Conservation (phyloP, 306 rosid species). For the Nissolia schottii region DNA sequence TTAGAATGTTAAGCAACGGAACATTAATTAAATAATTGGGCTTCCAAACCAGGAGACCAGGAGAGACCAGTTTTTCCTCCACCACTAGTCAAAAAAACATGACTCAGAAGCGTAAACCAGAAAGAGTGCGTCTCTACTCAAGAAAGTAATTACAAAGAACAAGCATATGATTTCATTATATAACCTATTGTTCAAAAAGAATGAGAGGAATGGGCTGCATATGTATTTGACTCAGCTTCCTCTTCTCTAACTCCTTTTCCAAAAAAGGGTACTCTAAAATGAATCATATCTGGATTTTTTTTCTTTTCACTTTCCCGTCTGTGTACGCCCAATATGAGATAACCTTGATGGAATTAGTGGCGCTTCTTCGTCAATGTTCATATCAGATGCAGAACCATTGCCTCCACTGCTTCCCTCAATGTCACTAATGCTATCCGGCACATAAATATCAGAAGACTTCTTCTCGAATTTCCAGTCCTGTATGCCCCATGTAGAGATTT, state of each 20-base stretch:
- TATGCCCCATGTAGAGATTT: conserved; percentile 6
- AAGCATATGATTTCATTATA: conserved; percentile 15
- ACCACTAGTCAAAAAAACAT: not conserved
- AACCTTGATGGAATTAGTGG: conserved; percentile 69
- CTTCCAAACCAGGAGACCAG: conserved; percentile 23
- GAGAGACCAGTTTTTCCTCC: conserved; percentile 2
- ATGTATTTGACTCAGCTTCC: conserved; percentile 19
- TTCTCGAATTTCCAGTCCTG: conserved; percentile 91
- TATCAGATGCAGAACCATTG: conserved; percentile 33
- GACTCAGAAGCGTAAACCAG: conserved; percentile 15
- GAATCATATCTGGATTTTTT: not conserved
- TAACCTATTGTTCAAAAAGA: conserved; percentile 32
- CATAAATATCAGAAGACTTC: conserved; percentile 61
- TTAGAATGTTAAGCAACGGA: not conserved
- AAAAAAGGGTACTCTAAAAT: not conserved
- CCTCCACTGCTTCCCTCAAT: conserved; percentile 40
- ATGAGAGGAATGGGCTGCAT: conserved; percentile 30
- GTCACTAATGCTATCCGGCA: conserved; percentile 37
- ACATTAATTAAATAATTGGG: not conserved
- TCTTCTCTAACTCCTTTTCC: conserved; percentile 21
- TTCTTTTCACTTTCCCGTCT: conserved; percentile 30
- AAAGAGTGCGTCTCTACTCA: conserved; percentile 21
- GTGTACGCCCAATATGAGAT: conserved; percentile 31
- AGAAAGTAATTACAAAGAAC: conserved; percentile 28
- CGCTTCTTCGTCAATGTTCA: conserved; percentile 55